These are phyloP conservation scores for Phytopythium delawarense DNA, from an alignment of 352 stramenopile species.

Conservation along the genomic window DNA sequence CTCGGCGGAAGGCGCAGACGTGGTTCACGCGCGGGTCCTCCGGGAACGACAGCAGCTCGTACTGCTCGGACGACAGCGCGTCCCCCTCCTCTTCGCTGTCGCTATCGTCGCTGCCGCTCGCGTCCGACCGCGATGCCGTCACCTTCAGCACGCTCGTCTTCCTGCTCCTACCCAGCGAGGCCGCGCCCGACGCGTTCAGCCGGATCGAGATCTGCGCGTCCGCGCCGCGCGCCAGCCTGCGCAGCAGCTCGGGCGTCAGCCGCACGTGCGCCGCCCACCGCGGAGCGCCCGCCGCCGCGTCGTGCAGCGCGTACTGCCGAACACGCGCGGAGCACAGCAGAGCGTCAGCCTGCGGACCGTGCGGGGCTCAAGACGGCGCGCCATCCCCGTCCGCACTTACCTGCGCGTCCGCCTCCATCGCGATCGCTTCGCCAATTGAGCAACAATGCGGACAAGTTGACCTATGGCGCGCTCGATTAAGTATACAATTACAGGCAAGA, in stretches of 20 bases:
- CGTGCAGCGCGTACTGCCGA: slow-evolving; percentile 66
- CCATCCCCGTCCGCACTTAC: neutral
- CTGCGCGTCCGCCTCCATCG: neutral
- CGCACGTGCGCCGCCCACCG: slow-evolving; percentile 69
- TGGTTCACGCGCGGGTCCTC: slow-evolving; percentile 70
- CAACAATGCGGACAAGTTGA: neutral
- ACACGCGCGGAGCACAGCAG: neutral
- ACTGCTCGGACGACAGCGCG: slow-evolving; percentile 26
- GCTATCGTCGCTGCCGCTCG: slow-evolving; percentile 10
- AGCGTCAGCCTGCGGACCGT: neutral
- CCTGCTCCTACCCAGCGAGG: slow-evolving; percentile 22
- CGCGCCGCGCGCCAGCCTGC: slow-evolving; percentile 45
- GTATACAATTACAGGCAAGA: no score
- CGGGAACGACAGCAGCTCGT: slow-evolving; percentile 73
- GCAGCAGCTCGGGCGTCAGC: slow-evolving; percentile 70
- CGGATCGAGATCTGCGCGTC: slow-evolving; percentile 22
- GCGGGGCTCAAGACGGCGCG: no score
- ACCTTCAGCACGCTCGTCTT: slow-evolving; percentile 53
- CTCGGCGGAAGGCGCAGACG: slow-evolving; percentile 44
- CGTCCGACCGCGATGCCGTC: slow-evolving; percentile 9
- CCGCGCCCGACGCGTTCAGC: slow-evolving; percentile 14
- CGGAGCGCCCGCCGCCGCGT: slow-evolving; percentile 29
- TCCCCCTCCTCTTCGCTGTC: slow-evolving; percentile 5
- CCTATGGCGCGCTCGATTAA: neutral
- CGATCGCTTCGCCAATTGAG: neutral